Base-by-base conservation (phyloP, 352 stramenopile species). In the Pythium angustatum region DNA sequence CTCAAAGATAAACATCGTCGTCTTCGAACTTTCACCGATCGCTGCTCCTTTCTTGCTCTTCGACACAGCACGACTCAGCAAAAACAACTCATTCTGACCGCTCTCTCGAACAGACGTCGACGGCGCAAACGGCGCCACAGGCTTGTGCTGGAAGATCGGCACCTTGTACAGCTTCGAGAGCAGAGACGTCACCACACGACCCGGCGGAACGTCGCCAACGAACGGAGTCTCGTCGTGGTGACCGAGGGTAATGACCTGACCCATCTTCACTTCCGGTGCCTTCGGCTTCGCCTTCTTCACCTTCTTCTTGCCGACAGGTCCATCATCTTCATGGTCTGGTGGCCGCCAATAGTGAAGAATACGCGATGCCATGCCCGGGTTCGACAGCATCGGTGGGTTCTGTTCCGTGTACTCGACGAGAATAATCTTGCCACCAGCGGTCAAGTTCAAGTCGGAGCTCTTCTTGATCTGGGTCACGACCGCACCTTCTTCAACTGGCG, bases 381-480 rank as follows among this genome's bases (percentile, higher is more conserved):
- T 94, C 24, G 78, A 81, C 3, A 93, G 67, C 81, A 94, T 90
- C 14, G 85, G 85, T 11, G 85, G 85, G 49, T 82, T 78, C 62
- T 94, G 83, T 63, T 94, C 85, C 26, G 83, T 92, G 74, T 94
- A 94, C 62, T 94, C 85, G 34, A 94, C 76, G 27, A 94, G 54
- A 66, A 94, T 90, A 51, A 92, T 71, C 48, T 92, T 92, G 0
- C 83, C 86, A 31, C 79, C 83, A 48, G 83, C 82, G 12, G 74
- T 90, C 21, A 83, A 83, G 49, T 87, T 89, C 54, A 94, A 65
- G 36, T 94, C 86, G 0, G 84, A 92, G 33, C 78, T 90, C 66
- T 95, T 95, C 60, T 95, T 95, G 63, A 93, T 95, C 64, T 94
- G 85, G n/a, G 83, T 88, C 41, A 90, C 73, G 62, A 88, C 85